phyloP scores from a whole-genome alignment of 1,139 yeast species.

The Magnusiomyces fungicola region DNA sequence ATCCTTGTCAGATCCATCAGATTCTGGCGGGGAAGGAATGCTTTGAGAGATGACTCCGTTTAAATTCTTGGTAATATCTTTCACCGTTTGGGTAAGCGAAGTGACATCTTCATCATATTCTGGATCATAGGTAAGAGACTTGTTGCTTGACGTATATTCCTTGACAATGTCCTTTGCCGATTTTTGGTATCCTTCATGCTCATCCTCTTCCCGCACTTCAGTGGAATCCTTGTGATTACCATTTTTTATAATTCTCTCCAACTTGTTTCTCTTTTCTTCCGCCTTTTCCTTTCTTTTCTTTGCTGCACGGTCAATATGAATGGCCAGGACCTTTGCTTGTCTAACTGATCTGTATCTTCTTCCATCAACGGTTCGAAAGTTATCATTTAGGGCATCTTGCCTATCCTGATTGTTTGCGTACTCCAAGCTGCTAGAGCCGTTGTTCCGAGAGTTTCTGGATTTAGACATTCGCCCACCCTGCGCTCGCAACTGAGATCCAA shows the following conservation, averaged over 20 bases:
- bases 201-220: neutral
- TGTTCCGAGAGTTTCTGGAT: constrained; percentile 20
- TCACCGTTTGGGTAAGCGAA: neutral
- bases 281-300: constrained; percentile 1
- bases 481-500: constrained; percentile 40
- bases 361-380: constrained; percentile 36
- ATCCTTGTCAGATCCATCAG: neutral
- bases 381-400: constrained; percentile 23
- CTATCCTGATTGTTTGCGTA: constrained; percentile 19
- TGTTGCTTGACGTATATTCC: neutral
- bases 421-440: neutral
- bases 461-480: constrained; percentile 36
- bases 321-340: constrained; percentile 32
- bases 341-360: constrained; percentile 32
- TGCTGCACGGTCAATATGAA: constrained; percentile 25
- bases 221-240: neutral
- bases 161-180: neutral
- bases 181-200: neutral
- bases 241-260: neutral
- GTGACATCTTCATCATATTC: neutral
- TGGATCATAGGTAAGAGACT: neutral
- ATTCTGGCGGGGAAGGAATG: neutral
- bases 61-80: neutral
- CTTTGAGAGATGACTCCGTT: neutral
- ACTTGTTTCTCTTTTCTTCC: neutral